Evolutionary conservation across 2,329 filamentous ascomycete species (phyloP), one percentile per base, ranked within the genome.

Genomic region (Sporothrix variecibatus): DNA sequence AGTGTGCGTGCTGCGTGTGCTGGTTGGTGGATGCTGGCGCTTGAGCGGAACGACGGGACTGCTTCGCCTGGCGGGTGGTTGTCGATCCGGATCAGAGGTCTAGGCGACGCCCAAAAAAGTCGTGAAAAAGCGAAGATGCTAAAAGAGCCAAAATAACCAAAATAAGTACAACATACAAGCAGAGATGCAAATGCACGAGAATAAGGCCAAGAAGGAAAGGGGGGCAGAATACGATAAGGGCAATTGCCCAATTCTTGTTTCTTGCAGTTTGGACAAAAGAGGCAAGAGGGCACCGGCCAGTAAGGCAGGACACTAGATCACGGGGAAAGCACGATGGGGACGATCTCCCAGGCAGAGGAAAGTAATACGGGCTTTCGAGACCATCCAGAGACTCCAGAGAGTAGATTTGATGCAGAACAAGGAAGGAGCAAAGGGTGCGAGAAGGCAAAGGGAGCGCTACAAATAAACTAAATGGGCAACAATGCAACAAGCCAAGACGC

Each of bases 11-110:
- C 31, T n/a, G 17, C n/a, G 60, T 64, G 60, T 40, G 60, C 26
- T 40, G 40, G 38, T 20, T 23, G 6, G 64, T 49, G 43, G 67
- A 49, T 51, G 67, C 43, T 51, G 46, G 67, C 67, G 28, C 46
- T 53, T 70, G 31, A 26, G 49, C 68, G 46, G 67, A 26, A 56
- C 46, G 31, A 38, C 46, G 67, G 49, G 46, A 56, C 46, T 34
- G 46, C 67, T 53, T 53, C 67, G 43, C 49, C 67, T 38, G 67
- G 67, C n/a, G 43, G 67, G 12, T 71, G 51, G 20, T 43, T 38
- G 26, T 26, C 43, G 68, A 71, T 56, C 46, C 68, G n/a, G 38
- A 58, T 9, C 68, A 69, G 49, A 38, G 46, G 43, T 8, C 65
- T 67, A 12, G 38, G 31, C 58, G 28, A 38, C 20, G 58, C 7